These are phyloP conservation scores for Dendrocalamus sinicus DNA, from an alignment of 176 grass and related monocot species.

Conservation along the genomic window DNA sequence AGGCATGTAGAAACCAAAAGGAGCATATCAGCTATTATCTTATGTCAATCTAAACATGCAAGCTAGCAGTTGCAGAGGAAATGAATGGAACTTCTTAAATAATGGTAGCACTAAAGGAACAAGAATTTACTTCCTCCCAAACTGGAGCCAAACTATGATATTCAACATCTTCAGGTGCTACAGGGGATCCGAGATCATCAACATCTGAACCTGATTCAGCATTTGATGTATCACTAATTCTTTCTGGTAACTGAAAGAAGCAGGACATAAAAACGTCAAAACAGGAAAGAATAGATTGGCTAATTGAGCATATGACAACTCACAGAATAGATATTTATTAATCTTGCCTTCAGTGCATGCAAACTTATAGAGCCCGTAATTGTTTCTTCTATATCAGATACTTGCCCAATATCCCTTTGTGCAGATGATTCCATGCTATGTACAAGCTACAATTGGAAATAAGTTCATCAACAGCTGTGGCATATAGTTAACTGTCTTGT, in stretches of 20 bases:
- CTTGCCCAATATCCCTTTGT: conserved; percentile 56
- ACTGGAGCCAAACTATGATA: conserved; percentile 83
- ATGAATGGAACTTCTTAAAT: background rate
- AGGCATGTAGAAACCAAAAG: conserved; percentile 16
- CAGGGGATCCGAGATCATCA: conserved; percentile 76
- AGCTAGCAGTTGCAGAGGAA: conserved; percentile 6
- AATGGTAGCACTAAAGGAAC: conserved; percentile 29
- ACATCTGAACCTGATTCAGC: conserved; percentile 90
- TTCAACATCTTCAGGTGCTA: conserved; percentile 63
- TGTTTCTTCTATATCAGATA: conserved; percentile 80
- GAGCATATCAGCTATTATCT: conserved; percentile 10
- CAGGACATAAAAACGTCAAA: conserved; percentile 46
- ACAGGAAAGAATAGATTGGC: conserved; percentile 13
- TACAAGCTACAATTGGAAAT: conserved; percentile 66
- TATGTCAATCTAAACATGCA: background rate
- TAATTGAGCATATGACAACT: conserved; percentile 36
- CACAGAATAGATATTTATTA: conserved; percentile 26
- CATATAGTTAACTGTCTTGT: conserved; percentile 1
- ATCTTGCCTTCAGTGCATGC: conserved; percentile 79
- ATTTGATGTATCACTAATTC: conserved; percentile 75
- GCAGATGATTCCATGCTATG: conserved; percentile 69
- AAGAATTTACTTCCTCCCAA: conserved; percentile 76
- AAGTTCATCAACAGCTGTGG: conserved; percentile 29
- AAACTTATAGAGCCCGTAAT: conserved; percentile 64
- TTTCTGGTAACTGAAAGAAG: conserved; percentile 69